A percentile compares a stretch with the other conserved stretches of the same genome.
Conservation (phyloP, 441 rosid genomes). For the Syzygium malaccense region DNA sequence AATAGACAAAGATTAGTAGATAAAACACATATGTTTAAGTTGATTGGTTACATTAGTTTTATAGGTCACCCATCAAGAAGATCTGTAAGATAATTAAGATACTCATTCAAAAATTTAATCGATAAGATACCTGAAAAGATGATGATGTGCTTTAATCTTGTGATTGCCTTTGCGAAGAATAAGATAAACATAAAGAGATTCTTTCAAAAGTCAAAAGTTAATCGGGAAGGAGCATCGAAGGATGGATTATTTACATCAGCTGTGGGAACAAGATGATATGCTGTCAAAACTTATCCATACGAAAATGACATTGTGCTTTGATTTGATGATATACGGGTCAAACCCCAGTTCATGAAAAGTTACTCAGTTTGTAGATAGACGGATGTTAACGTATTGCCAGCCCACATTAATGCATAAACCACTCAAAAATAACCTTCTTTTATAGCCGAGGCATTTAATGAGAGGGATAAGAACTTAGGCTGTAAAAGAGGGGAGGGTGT, state of each 20-base stretch:
- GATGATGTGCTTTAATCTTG: not conserved
- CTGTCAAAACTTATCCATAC: not conserved
- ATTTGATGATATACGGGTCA: not conserved
- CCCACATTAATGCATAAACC: not conserved
- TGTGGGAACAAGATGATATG: not conserved
- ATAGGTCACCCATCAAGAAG: not conserved
- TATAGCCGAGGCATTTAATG: not conserved
- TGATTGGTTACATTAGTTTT: not conserved
- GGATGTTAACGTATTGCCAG: not conserved
- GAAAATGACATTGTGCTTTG: not conserved
- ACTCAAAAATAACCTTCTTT: not conserved
- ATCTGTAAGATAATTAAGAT: not conserved
- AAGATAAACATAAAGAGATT: not conserved
- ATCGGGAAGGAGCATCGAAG: not conserved
- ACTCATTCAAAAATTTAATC: not conserved
- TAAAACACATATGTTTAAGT: not conserved
- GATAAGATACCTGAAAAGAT: not conserved
- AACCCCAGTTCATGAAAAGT: not conserved
- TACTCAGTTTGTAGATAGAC: not conserved
- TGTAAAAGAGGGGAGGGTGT: not conserved
- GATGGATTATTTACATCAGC: not conserved
- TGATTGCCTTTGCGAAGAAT: not conserved
- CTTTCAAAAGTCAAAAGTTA: not conserved
- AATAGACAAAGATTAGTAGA: not conserved
- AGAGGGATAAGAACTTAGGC: not conserved